Evolutionary conservation across 768 basidiomycete species (phyloP).

Genomic region (Pisolithus albus): DNA sequence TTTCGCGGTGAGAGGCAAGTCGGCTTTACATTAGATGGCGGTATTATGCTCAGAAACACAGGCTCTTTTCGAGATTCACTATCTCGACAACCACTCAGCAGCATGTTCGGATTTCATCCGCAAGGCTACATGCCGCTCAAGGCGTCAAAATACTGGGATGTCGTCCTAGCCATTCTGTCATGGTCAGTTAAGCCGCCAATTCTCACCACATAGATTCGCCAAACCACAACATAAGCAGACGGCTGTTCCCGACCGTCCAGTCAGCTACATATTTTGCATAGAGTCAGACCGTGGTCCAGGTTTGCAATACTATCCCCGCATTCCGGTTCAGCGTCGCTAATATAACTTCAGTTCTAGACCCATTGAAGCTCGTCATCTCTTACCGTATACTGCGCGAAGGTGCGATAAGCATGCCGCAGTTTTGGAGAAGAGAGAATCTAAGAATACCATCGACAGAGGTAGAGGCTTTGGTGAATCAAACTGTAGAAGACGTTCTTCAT

Average conservation of each 20-base stretch:
- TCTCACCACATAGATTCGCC: neutral
- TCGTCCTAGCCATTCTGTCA: constrained; percentile 38
- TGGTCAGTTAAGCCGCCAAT: constrained; percentile 33
- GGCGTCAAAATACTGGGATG: constrained; percentile 49
- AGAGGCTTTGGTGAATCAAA: constrained; percentile 49
- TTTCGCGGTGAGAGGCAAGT: constrained; percentile 78
- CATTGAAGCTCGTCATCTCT: constrained; percentile 55
- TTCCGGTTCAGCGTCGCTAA: constrained; percentile 7
- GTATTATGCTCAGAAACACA: constrained; percentile 24
- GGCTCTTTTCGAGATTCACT: constrained; percentile 87
- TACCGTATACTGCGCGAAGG: constrained; percentile 85
- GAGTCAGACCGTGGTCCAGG: constrained; percentile 57
- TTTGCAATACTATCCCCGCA: constrained; percentile 19
- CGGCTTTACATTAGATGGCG: neutral
- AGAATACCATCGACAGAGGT: constrained; percentile 44
- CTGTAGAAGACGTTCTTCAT: constrained; percentile 37
- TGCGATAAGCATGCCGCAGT: constrained; percentile 20
- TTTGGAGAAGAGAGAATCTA: neutral
- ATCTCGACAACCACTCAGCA: constrained; percentile 77
- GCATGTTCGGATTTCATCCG: constrained; percentile 67
- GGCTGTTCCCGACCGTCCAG: constrained; percentile 67
- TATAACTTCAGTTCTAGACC: constrained; percentile 47
- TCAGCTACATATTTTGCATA: constrained; percentile 77
- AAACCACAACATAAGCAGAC: constrained; percentile 41
- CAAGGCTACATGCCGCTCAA: constrained; percentile 42